Evolutionary conservation across 495 filamentous ascomycete genomes (phyloP), one percentile per base, ranked within the genome.

Genomic region (Cenococcum geophilum): DNA sequence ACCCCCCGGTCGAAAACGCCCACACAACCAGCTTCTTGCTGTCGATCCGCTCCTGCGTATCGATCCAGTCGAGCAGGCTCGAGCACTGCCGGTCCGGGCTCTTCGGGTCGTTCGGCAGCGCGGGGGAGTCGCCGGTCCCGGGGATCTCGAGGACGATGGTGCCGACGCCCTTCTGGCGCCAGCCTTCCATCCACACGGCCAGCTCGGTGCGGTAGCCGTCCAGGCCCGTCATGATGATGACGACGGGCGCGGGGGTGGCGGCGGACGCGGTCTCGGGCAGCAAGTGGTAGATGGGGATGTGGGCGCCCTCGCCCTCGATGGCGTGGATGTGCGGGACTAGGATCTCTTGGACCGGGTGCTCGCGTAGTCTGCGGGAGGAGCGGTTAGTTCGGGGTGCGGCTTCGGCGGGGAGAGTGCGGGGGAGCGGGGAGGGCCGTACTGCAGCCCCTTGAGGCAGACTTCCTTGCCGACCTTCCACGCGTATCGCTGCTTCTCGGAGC

Each of bases 141-240:
- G 88, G 89, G 59, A 92, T 89, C 73, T 92, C 89, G 23, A 82
- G 78, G 27, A 88, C 76, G 4, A 90, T 76, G 1, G 64, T 62
- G 5, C 57, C 73, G 71, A 75, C 23, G 71, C 85, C 83, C 79
- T 87, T 21, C 80, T 83, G 61, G 80, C 82, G 55, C 75, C 71
- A 88, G 72, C 87, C 84, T 37, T 88, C 79, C 57, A 79, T 83
- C 37, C 87, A 83, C 42, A 81, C 77, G n/a, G 84, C 86, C 70
- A 91, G 88, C 67, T 92, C 89, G 0, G 87, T 86, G 14, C 88
- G 74, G 68, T 92, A 90, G 10, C 89, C 89, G 65, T 92, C 89
- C 14, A 92, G 76, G 0, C 89, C 88, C 0, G 85, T 89, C 75
- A 91, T 79, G 35, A 91, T 77, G 20, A 92, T 73, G 4, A 92